Base-by-base conservation (phyloP, 805 yeast species). In the Metschnikowia drakensbergensis region DNA sequence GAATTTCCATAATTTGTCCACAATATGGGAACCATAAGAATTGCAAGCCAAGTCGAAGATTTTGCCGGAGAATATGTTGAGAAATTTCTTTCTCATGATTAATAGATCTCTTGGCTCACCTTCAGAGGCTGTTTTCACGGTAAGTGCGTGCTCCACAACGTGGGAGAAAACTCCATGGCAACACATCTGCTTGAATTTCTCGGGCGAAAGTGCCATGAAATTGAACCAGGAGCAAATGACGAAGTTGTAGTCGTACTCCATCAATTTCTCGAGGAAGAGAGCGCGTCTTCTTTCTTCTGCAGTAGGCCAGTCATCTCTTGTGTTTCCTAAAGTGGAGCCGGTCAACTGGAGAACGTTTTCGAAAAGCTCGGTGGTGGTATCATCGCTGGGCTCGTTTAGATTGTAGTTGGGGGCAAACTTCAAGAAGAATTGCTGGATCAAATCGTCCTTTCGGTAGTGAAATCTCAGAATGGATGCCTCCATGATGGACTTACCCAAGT, bases 151-250 rank as follows among this genome's bases (percentile, higher is more conserved):
- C 61, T 91, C 97, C 33, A 92, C 81, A 39, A 89, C 90, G 61
- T 87, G 97, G 1, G 96, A 88, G 57, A 88, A 90, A 2, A 90
- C 94, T 7, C 97, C 95, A 63, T 92, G 97, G 57, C 73, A 74
- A 59, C 96, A 86, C 86, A 92, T 83, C 59, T 83, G 85, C 29
- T 80, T 57, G 31, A 89, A 65, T 52, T 81, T 75, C 51, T 80
- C 86, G n/a, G 68, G 68, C 10, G 86, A 84, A 49, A 86, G 64
- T 2, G 75, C 76, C 45, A 88, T 63, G 50, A 86, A 65, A 49
- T 83, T 81, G 45, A 81, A 82, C 61, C 87, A 72, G 1, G 82
- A 75, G 38, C 82, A 73, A 11, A 75, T 65, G 10, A 84, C 73
- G 52, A 88, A 82, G 42, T 72, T 69, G 28, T 75, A 73, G 58